Conservation (phyloP, 2,329 filamentous ascomycete species). For the Lojkania enalia region DNA sequence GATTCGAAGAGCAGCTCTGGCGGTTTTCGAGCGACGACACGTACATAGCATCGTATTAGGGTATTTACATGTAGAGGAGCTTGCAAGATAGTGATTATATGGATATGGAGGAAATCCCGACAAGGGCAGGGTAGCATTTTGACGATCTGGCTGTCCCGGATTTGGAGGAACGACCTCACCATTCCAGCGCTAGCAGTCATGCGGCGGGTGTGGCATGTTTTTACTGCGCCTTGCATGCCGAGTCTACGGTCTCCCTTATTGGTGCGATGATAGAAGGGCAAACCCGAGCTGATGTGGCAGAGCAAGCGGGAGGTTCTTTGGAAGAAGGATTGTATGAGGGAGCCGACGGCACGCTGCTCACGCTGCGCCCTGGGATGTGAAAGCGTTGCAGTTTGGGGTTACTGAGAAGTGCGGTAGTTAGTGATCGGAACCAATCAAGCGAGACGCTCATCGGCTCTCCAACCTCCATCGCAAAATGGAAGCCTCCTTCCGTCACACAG, state of each 20-base stretch:
- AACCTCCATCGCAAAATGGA: too few relatives aligned
- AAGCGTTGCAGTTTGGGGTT: too few relatives aligned
- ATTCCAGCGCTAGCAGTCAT: slow-evolving; percentile 7
- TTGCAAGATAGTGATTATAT: background rate
- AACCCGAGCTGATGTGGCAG: background rate
- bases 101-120: background rate
- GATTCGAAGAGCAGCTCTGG: slow-evolving; percentile 5
- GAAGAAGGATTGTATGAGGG: too few relatives aligned
- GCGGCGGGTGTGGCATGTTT: slow-evolving; percentile 9
- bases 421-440: too few relatives aligned
- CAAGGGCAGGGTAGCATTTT: background rate
- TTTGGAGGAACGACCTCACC: background rate
- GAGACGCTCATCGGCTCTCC: too few relatives aligned
- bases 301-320: background rate
- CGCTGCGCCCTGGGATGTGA: background rate
- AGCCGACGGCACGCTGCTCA: background rate
- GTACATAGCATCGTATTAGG: slow-evolving; percentile 18
- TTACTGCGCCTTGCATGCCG: slow-evolving; percentile 11
- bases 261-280: background rate
- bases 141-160: background rate
- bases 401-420: too few relatives aligned
- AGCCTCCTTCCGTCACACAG: too few relatives aligned
- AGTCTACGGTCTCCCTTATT: slow-evolving; percentile 1
- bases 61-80: background rate
- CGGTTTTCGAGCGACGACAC: slow-evolving; percentile 3